A percentile compares a stretch with the other conserved stretches of the same genome.
Evolutionary conservation across 176 grass and related monocot genomes (phyloP).

Genomic region (Eremochloa ophiuroides): DNA sequence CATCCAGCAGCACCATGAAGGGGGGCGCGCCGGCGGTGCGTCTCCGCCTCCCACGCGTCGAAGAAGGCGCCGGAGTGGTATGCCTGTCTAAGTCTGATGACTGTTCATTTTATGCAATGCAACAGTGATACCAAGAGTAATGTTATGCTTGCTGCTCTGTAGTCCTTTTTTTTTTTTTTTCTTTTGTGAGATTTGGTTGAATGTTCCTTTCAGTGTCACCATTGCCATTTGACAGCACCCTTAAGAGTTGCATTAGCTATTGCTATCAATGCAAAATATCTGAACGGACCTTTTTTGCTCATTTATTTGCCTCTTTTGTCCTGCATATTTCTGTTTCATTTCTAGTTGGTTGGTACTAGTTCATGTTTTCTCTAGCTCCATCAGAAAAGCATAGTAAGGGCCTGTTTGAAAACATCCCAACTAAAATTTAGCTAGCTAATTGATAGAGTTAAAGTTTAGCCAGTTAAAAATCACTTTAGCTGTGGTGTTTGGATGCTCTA

Average conservation of each 20-base stretch:
- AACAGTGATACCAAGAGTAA: neutral
- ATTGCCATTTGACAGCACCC: constrained; percentile 1
- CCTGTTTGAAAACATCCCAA: too few relatives aligned
- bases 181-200: constrained; percentile 14
- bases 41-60: too few relatives aligned
- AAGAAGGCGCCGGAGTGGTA: neutral
- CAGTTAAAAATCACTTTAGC: too few relatives aligned
- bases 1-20: too few relatives aligned
- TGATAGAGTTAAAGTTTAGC: too few relatives aligned
- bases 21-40: too few relatives aligned
- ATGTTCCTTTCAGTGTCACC: constrained; percentile 16
- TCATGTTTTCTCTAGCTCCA: neutral
- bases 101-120: neutral
- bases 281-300: neutral
- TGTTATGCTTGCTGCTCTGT: neutral
- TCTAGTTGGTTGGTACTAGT: neutral
- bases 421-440: too few relatives aligned
- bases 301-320: neutral
- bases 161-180: neutral
- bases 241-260: neutral
- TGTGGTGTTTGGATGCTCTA: too few relatives aligned
- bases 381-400: neutral
- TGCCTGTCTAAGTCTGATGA: neutral
- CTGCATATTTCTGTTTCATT: neutral
- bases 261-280: neutral